These are phyloP conservation scores for Meyerozyma sp. DNA, from an alignment of 1,139 yeast species.

Conservation along the genomic window DNA sequence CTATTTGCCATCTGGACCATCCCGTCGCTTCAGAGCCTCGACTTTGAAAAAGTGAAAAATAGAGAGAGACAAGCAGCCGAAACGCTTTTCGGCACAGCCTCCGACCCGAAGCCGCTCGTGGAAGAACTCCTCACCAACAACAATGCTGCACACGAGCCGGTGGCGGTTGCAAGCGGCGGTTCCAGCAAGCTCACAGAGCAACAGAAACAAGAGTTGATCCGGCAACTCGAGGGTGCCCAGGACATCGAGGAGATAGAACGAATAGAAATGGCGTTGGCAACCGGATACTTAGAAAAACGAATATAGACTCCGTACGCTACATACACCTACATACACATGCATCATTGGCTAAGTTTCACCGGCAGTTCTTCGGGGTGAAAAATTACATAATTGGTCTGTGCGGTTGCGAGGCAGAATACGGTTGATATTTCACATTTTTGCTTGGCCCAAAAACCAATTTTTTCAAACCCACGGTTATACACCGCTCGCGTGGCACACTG, in stretches of 20 bases:
- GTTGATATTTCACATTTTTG: not conserved
- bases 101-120: slow-evolving; percentile 7
- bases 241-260: slow-evolving; percentile 70
- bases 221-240: slow-evolving; percentile 54
- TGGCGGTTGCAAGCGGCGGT: slow-evolving; percentile 10
- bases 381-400: not conserved
- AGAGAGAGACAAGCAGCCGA: slow-evolving; percentile 45
- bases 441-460: not conserved
- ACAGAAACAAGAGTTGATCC: slow-evolving; percentile 47
- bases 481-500: too few species aligned
- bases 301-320: not conserved
- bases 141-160: not conserved
- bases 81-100: slow-evolving; percentile 38
- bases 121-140: slow-evolving; percentile 5
- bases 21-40: slow-evolving; percentile 61
- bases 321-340: not conserved
- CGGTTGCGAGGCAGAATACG: not conserved
- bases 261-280: slow-evolving; percentile 50
- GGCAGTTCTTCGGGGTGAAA: not conserved
- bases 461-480: not conserved
- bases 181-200: slow-evolving; percentile 45
- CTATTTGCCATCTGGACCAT: slow-evolving; percentile 53
- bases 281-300: slow-evolving; percentile 18
- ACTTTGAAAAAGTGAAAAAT: slow-evolving; percentile 56
- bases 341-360: not conserved